Percentiles rank a stretch among this genome's conserved stretches.
Evolutionary conservation across 106 monocot species (phyloP).

Genomic region (Iris macrosiphon): DNA sequence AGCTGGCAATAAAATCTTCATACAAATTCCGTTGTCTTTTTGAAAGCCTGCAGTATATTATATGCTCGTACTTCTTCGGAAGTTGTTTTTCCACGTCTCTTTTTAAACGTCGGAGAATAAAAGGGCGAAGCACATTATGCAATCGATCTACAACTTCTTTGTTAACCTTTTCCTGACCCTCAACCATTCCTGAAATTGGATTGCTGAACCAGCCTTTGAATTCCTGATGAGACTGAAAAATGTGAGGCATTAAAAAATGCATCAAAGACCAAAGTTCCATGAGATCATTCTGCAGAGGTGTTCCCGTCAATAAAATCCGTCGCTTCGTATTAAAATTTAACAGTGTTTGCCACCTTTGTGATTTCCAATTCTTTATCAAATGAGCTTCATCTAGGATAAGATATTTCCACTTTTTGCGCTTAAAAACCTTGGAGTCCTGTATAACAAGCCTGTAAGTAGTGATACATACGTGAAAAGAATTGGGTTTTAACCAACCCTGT

Average conservation of each 20-base stretch:
- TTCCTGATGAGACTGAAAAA: constrained; percentile 99
- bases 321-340: constrained; percentile 95
- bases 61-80: constrained; percentile 91
- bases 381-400: constrained; percentile 99
- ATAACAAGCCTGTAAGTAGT: constrained; percentile 99
- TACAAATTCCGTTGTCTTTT: constrained; percentile 89
- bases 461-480: constrained; percentile 92
- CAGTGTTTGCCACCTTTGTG: constrained; percentile 97
- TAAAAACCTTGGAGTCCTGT: constrained; percentile 96
- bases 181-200: constrained; percentile 98
- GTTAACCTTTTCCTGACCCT: constrained; percentile 96
- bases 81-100: constrained; percentile 98
- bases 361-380: constrained; percentile 99
- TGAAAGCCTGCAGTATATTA: constrained; percentile 85
- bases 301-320: constrained; percentile 89
- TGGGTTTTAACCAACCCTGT: constrained; percentile 94
- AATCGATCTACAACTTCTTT: constrained; percentile 96
- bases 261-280: constrained; percentile 99
- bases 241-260: constrained; percentile 99
- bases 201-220: constrained; percentile 99
- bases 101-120: constrained; percentile 87
- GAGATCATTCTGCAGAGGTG: constrained; percentile 97
- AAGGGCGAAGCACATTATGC: constrained; percentile 98
- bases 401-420: constrained; percentile 98
- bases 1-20: constrained; percentile 98